Evolutionary conservation across 345 rosid genomes (phyloP).

Genomic region (Hibiscus trionum): DNA sequence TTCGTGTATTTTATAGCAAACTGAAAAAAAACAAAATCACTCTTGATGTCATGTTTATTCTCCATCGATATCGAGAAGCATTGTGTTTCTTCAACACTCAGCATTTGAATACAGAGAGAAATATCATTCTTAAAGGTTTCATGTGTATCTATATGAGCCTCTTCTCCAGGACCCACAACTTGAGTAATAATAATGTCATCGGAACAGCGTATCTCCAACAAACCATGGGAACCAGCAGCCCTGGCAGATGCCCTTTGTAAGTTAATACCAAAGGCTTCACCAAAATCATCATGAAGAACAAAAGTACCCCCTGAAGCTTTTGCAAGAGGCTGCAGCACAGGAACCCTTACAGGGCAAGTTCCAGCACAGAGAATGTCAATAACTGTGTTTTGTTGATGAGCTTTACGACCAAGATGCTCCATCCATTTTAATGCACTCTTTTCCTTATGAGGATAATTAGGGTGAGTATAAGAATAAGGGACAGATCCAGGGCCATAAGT

Average conservation of each 20-base stretch:
- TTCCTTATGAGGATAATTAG: constrained; percentile 82
- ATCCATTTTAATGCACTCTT: constrained; percentile 82
- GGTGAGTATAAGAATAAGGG: constrained; percentile 77
- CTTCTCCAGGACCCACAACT: constrained; percentile 97
- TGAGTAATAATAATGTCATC: constrained; percentile 84
- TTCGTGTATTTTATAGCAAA: constrained; percentile 67
- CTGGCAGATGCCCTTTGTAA: constrained; percentile 62
- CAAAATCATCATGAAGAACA: constrained; percentile 97
- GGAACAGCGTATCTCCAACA: constrained; percentile 82
- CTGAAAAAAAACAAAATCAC: constrained; percentile 54
- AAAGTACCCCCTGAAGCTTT: constrained; percentile 93
- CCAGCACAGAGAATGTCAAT: constrained; percentile 97
- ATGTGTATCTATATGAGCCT: constrained; percentile 63
- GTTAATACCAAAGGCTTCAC: constrained; percentile 94
- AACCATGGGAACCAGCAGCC: too few relatives aligned
- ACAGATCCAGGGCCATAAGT: constrained; percentile 92
- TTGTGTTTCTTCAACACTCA: constrained; percentile 91
- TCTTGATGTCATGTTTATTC: constrained; percentile 65
- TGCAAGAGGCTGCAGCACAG: constrained; percentile 87
- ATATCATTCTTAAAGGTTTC: constrained; percentile 61
- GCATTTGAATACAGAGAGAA: constrained; percentile 70
- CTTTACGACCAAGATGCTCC: constrained; percentile 78
- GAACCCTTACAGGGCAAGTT: constrained; percentile 90
- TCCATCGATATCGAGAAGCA: constrained; percentile 88
- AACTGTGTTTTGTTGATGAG: constrained; percentile 61